Percentiles rank a stretch among this genome's conserved stretches.
Evolutionary conservation across 768 basidiomycete genomes (phyloP).

Genomic region (Rhizopogon salebrosus): DNA sequence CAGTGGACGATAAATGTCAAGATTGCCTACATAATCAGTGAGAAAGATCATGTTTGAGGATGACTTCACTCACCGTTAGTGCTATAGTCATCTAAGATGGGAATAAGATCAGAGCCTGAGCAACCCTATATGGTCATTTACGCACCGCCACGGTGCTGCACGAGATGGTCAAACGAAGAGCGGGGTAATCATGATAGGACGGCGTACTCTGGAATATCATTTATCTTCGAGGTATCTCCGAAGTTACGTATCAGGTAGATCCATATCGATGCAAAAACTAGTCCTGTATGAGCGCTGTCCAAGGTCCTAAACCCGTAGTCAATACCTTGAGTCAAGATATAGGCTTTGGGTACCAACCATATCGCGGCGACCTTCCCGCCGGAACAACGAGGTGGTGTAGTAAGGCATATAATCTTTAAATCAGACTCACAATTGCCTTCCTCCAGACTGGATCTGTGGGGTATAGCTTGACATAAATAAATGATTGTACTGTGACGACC

Average conservation of each 20-base stretch:
- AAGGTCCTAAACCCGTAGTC: conserved; percentile 17
- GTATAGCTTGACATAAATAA: conserved; percentile 26
- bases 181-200: not conserved
- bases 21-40: conserved; percentile 33
- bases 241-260: conserved; percentile 40
- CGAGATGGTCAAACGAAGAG: not conserved
- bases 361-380: conserved; percentile 19
- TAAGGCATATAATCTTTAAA: not conserved
- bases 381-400: not conserved
- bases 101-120: not conserved
- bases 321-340: not conserved
- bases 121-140: not conserved
- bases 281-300: conserved; percentile 36
- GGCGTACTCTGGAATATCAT: conserved; percentile 41
- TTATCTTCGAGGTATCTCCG: conserved; percentile 32
- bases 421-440: conserved; percentile 18
- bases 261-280: conserved; percentile 38
- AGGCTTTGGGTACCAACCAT: conserved; percentile 13
- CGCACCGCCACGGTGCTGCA: conserved; percentile 23
- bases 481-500: conserved; percentile 19
- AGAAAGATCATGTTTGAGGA: not conserved
- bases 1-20: conserved; percentile 49
- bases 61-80: conserved; percentile 22
- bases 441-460: conserved; percentile 16
- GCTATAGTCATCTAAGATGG: conserved; percentile 21